Base-by-base conservation (phyloP, 441 rosid species). In the Rhodomyrtus psidioides region DNA sequence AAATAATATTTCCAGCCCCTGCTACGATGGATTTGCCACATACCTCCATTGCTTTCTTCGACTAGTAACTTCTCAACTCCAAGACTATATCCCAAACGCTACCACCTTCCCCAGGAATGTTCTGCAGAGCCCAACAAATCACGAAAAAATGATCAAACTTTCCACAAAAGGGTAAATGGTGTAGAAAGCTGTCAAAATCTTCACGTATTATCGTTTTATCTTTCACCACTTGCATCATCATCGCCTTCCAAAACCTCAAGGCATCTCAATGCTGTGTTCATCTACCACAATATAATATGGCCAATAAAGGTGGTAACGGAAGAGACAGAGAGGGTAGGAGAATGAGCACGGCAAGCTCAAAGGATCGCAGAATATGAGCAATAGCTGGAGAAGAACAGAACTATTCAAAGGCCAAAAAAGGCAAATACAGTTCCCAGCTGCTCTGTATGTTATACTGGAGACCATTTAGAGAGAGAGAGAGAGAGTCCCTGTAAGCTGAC, bases 1-100 rank as follows among this genome's bases (percentile, higher is more conserved):
- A 97, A 92, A 97, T 94, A 90, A 95, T 97, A 90, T 94, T 94
- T 79, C 93, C 94, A 92, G 96, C 94, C 83, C 87, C 94, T 42
- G 92, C 91, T 58, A 85, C 94, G 88, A 90, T 90, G 86, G 97
- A 89, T 89, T 94, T 94, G 82, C 95, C 96, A 91, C 86, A 89
- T 89, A 91, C 97, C 92, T 95, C 99, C 99, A 97, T 95, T 86
- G 90, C 88, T 88, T 84, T 84, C 56, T 75, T 23, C n/a, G 28
- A 86, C 83, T 55, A 42, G 83, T 75, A 74, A 49, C 51, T 53
- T 55, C 51, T 75, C 30, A 56, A 65, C 30, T 58, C 42, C 84
- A 81, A 55, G 55, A 58, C 54, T 75, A 85, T 54, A 65, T 58
- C n/a, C 81, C 60, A 53, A 59, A 83, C 84, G 86, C 83, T 82